Percentiles rank a stretch among this genome's conserved stretches.
phyloP scores from a whole-genome alignment of 257 asterid species.

The Przewalskia tangutica region DNA sequence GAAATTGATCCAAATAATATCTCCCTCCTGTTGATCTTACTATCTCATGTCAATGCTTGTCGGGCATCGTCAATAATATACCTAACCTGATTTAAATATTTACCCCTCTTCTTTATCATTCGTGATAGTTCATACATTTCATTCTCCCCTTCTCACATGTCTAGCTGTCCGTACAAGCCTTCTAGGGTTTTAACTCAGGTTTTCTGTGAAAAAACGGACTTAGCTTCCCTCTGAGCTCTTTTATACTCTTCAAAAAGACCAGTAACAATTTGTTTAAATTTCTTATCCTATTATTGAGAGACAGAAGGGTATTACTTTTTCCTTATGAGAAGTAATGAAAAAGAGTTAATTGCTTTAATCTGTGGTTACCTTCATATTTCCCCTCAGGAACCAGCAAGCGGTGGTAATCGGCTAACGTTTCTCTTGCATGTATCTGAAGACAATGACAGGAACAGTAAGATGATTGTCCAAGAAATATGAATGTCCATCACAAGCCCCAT shows the following conservation, averaged over 20 bases:
- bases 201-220: background rate
- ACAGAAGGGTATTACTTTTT: background rate
- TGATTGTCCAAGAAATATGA: background rate
- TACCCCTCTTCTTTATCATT: background rate
- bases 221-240: background rate
- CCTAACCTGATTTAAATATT: background rate
- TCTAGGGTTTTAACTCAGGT: background rate
- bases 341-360: background rate
- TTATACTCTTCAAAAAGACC: background rate
- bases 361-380: slow-evolving; percentile 52
- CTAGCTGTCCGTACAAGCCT: background rate
- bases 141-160: background rate
- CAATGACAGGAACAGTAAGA: background rate
- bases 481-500: background rate
- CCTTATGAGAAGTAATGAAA: background rate
- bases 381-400: slow-evolving; percentile 64
- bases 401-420: slow-evolving; percentile 56
- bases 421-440: slow-evolving; percentile 46
- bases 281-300: background rate
- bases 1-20: background rate
- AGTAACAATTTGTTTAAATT: background rate
- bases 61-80: background rate
- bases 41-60: background rate
- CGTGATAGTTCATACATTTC: background rate
- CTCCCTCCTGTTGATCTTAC: background rate